phyloP scores from a whole-genome alignment of 805 yeast species.

The Pichia scutulata region DNA sequence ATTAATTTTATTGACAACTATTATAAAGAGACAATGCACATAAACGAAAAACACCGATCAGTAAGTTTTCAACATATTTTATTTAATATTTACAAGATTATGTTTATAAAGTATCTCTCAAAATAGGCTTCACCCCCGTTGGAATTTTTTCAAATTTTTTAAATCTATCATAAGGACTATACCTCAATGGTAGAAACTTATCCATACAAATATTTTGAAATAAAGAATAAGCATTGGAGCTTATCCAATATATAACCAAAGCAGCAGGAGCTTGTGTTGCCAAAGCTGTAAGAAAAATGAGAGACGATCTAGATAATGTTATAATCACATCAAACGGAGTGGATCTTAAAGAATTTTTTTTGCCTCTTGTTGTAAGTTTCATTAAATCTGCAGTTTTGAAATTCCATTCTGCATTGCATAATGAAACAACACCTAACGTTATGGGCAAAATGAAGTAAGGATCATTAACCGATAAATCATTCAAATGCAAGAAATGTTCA shows the following conservation, averaged over 20 bases:
- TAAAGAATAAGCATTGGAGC: constrained; percentile 72
- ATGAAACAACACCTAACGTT: constrained; percentile 57
- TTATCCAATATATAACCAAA: constrained; percentile 80
- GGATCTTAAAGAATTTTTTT: constrained; percentile 39
- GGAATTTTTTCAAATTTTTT: constrained; percentile 8
- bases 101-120: not conserved
- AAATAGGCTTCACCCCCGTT: constrained; percentile 6
- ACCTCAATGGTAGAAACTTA: constrained; percentile 49
- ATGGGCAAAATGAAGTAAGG: constrained; percentile 62
- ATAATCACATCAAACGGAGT: constrained; percentile 57
- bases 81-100: not conserved
- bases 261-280: constrained; percentile 84
- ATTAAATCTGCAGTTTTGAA: constrained; percentile 51
- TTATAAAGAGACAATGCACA: too few relatives aligned
- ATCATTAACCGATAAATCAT: constrained; percentile 53
- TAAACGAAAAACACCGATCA: too few relatives aligned
- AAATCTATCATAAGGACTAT: constrained; percentile 35
- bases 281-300: constrained; percentile 74
- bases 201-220: constrained; percentile 70
- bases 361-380: constrained; percentile 34
- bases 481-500: constrained; percentile 56
- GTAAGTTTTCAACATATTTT: too few relatives aligned
- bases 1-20: too few relatives aligned
- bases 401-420: constrained; percentile 80
- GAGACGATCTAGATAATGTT: constrained; percentile 64